phyloP scores from a whole-genome alignment of 768 basidiomycete species.

The Amyloporia xantha region DNA sequence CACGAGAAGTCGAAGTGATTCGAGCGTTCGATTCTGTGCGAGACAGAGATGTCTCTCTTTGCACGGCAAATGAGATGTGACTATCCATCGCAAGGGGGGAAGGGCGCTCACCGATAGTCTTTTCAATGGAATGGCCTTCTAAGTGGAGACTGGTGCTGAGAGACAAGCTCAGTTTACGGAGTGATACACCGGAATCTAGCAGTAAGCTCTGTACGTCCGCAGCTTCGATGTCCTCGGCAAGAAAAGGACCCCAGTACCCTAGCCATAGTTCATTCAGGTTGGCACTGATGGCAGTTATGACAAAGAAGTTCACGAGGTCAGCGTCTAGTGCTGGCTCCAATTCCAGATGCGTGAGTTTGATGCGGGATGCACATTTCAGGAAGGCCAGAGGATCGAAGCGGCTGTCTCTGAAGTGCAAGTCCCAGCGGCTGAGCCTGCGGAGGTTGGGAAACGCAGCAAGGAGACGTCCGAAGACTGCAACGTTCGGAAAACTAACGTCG shows the following conservation, averaged over 20 bases:
- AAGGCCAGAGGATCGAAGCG: too few species aligned
- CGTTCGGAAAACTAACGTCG: neutral
- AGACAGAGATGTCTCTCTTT: too few species aligned
- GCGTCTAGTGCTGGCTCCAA: neutral
- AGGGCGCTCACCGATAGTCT: too few species aligned
- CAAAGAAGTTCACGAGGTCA: neutral
- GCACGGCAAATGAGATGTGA: too few species aligned
- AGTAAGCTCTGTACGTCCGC: neutral
- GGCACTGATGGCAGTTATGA: neutral
- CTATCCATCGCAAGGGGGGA: too few species aligned
- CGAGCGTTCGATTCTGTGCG: too few species aligned
- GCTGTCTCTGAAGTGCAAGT: neutral
- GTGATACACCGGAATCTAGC: neutral
- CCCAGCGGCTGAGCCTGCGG: neutral
- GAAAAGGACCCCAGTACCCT: neutral
- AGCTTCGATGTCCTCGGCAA: neutral
- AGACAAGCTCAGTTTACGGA: neutral
- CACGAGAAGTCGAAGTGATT: too few species aligned
- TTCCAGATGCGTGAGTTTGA: neutral
- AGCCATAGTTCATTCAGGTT: neutral
- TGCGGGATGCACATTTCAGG: too few species aligned
- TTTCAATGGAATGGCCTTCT: too few species aligned
- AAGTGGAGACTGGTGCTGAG: too few species aligned
- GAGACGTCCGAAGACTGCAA: neutral
- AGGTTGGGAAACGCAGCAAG: neutral